These are phyloP conservation scores for Coemansia javaensis DNA, from an alignment of 192 early-diverging fungal species.

Conservation along the genomic window DNA sequence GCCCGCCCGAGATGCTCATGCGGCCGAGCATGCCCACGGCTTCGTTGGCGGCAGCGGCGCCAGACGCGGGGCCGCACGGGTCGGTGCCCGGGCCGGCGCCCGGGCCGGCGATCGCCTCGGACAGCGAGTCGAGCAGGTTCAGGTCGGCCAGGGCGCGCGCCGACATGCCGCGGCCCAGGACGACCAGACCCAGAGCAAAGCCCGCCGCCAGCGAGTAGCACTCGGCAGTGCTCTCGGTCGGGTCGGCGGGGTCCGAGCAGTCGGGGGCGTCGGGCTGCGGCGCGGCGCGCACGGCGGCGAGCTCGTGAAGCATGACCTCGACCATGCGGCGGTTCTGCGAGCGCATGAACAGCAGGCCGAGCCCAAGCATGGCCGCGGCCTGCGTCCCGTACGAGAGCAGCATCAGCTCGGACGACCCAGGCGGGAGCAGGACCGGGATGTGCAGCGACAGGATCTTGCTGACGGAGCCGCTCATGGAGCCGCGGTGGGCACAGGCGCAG, in stretches of 20 bases:
- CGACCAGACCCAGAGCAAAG: slow-evolving; percentile 79
- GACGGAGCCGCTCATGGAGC: slow-evolving; percentile 58
- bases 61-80: too few species aligned
- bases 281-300: slow-evolving; percentile 7
- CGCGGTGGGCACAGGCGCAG: slow-evolving; percentile 62
- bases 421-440: slow-evolving; percentile 65
- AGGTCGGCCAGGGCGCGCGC: slow-evolving; percentile 53
- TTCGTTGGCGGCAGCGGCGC: background rate
- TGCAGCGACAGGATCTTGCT: slow-evolving; percentile 71
- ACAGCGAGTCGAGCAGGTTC: slow-evolving; percentile 55
- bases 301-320: slow-evolving; percentile 69
- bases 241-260: slow-evolving; percentile 21
- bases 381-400: slow-evolving; percentile 60
- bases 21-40: slow-evolving; percentile 10
- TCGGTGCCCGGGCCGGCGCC: background rate
- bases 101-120: slow-evolving; percentile 31
- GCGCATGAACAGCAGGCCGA: slow-evolving; percentile 73
- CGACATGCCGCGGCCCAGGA: slow-evolving; percentile 59
- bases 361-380: slow-evolving; percentile 65
- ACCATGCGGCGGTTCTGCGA: slow-evolving; percentile 66
- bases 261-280: slow-evolving; percentile 1
- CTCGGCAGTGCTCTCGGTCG: slow-evolving; percentile 54
- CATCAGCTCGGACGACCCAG: slow-evolving; percentile 55
- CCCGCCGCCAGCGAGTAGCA: slow-evolving; percentile 75
- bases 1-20: slow-evolving; percentile 5